Conservation (phyloP, 192 early-diverging fungal genomes). For the Obelidium mucronatum region DNA sequence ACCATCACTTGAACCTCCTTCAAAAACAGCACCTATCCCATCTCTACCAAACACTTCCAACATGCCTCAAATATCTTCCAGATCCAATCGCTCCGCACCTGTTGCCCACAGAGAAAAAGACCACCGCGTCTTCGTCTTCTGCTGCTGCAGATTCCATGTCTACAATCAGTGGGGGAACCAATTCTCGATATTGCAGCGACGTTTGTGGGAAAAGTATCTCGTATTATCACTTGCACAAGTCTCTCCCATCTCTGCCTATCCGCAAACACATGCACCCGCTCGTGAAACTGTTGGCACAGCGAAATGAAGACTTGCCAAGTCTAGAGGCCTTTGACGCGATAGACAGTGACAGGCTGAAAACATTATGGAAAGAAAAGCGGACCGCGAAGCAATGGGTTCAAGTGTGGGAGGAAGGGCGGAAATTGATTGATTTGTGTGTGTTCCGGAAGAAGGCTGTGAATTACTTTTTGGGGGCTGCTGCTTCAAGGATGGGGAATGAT, state of each 20-base stretch:
- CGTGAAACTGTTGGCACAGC: neutral
- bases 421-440: neutral
- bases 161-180: too few relatives aligned
- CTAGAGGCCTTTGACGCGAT: constrained; percentile 26
- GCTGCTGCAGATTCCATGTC: too few relatives aligned
- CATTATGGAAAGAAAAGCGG: neutral
- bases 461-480: neutral
- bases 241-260: neutral
- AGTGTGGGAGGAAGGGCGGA: neutral
- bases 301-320: constrained; percentile 6
- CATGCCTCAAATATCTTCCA: constrained; percentile 35
- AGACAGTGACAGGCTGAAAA: neutral
- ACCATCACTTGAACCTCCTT: neutral
- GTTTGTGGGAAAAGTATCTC: constrained; percentile 15
- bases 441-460: constrained; percentile 7
- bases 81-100: constrained; percentile 10
- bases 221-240: neutral
- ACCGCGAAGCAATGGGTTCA: neutral
- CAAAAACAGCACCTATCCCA: neutral
- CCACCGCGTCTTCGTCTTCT: neutral
- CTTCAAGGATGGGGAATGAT: neutral
- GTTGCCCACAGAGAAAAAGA: too few relatives aligned
- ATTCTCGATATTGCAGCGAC: constrained; percentile 17
- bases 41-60: constrained; percentile 2
- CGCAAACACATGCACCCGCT: neutral